Evolutionary conservation across 1,284 basidiomycete species (phyloP).

Genomic region (Boletus austroedulis): DNA sequence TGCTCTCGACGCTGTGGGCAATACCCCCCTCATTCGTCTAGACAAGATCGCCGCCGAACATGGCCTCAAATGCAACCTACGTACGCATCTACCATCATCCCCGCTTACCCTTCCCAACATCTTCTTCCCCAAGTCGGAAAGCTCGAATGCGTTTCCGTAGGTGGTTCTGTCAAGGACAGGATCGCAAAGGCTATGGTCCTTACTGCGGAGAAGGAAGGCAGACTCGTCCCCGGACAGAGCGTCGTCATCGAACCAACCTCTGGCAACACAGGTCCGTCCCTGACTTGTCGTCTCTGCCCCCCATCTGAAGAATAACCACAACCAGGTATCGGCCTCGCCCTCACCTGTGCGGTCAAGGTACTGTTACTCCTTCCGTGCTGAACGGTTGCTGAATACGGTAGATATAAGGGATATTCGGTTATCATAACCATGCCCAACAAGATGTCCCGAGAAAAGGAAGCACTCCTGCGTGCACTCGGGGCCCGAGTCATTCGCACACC

Average conservation of each 20-base stretch:
- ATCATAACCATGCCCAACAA: constrained; percentile 97
- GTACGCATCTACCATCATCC: constrained; percentile 46
- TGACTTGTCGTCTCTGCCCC: background rate
- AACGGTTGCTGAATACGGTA: constrained; percentile 70
- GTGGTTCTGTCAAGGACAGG: constrained; percentile 94
- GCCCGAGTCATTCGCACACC: constrained; percentile 95
- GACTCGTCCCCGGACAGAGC: constrained; percentile 83
- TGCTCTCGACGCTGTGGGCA: constrained; percentile 83
- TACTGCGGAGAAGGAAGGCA: constrained; percentile 85
- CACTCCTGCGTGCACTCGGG: constrained; percentile 85
- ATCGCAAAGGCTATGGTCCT: constrained; percentile 98
- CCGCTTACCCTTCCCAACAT: background rate
- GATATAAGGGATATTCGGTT: constrained; percentile 84
- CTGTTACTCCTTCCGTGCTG: constrained; percentile 16
- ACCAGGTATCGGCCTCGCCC: constrained; percentile 84
- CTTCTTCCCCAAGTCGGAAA: constrained; percentile 70
- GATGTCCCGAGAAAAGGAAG: constrained; percentile 97
- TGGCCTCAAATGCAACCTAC: constrained; percentile 85
- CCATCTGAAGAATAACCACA: background rate
- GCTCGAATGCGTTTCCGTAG: constrained; percentile 87
- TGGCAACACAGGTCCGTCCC: constrained; percentile 83
- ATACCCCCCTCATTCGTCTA: constrained; percentile 88
- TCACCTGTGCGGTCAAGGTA: constrained; percentile 91
- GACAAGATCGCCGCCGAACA: constrained; percentile 75
- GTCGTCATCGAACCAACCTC: constrained; percentile 93